Evolutionary conservation across 176 grass and related monocot species (phyloP), one percentile per base, ranked within the genome.

Genomic region (Chloris gayana): DNA sequence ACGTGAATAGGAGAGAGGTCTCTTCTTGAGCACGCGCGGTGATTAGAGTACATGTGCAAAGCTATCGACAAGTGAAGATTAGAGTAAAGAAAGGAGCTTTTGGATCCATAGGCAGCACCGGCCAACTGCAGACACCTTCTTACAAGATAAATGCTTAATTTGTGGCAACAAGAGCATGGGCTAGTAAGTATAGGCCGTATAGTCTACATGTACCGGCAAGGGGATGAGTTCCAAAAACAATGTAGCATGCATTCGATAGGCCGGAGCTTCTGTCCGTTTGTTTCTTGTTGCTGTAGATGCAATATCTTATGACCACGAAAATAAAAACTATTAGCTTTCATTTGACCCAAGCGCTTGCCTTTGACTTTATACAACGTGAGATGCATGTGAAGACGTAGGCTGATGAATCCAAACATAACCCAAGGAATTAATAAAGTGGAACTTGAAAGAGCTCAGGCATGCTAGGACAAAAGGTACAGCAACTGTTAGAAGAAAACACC

Each of bases 311-410:
- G 60, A 73, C 68, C 13, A 66, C 41, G 33, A 24, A 42, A 53
- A 22, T 22, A 41, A 53, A 50, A 67, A 72, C 27, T 82, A 46
- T 56, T 30, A 30, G 39, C 22, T 72, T 64, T 42, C 57, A n/a
- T 85, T 85, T 78, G 56, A 78, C 54, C 51, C 19, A 22, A 41
- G 44, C 41, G 45, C 44, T 73, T 65, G 56, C 4, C 8, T 64
- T 73, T 45, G 68, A 79, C 68, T 56, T 29, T 26, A 59, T 64
- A 67, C 57, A 79, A 44, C 56, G 83, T 56, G 75, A 79, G 75
- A 65, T 73, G 32, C 59, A 79, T 85, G 75, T 64, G 65, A 18
- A 71, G 74, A 78, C 75, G 69, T 79, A 27, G 4, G 74, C 29
- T 41, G 22, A 60, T 41, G 73, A 19, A 76, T 41, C 54, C 73